phyloP scores from a whole-genome alignment of 2,329 filamentous ascomycete genomes.

The Aspergillus neoniger region DNA sequence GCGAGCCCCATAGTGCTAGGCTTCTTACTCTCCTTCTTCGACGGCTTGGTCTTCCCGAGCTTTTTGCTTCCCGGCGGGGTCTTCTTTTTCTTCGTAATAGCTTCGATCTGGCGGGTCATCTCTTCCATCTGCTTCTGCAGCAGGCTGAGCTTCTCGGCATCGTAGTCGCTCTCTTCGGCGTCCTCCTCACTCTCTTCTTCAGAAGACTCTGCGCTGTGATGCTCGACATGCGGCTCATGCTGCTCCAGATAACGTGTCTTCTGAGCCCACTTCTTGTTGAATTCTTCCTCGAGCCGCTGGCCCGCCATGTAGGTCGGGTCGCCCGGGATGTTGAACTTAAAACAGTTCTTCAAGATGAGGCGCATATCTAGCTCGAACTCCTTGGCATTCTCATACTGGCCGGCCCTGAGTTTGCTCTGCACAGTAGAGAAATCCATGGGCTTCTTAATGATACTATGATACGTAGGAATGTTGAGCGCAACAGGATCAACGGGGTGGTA shows the following conservation, averaged over 20 bases:
- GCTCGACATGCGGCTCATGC: constrained; percentile 67
- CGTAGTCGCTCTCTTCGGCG: constrained; percentile 66
- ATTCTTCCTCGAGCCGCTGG: constrained; percentile 71
- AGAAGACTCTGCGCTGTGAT: constrained; percentile 64
- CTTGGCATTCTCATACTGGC: constrained; percentile 77
- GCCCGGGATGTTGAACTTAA: constrained; percentile 81
- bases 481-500: constrained; percentile 86
- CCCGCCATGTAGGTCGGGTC: constrained; percentile 74
- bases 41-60: constrained; percentile 32
- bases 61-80: constrained; percentile 57
- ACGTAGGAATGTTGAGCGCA: constrained; percentile 87
- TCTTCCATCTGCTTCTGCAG: constrained; percentile 72
- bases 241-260: constrained; percentile 81
- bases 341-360: constrained; percentile 86
- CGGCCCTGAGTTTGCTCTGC: constrained; percentile 70
- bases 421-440: constrained; percentile 95
- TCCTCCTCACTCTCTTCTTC: constrained; percentile 74
- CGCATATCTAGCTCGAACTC: constrained; percentile 84
- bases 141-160: constrained; percentile 63
- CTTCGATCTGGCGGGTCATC: constrained; percentile 67
- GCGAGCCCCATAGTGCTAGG: constrained; percentile 10
- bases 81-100: constrained; percentile 62
- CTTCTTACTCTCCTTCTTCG: constrained; percentile 43
- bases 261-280: constrained; percentile 72
- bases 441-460: constrained; percentile 91